These are phyloP conservation scores for Termitomyces sp. DNA, from an alignment of 768 basidiomycete genomes.

Conservation along the genomic window DNA sequence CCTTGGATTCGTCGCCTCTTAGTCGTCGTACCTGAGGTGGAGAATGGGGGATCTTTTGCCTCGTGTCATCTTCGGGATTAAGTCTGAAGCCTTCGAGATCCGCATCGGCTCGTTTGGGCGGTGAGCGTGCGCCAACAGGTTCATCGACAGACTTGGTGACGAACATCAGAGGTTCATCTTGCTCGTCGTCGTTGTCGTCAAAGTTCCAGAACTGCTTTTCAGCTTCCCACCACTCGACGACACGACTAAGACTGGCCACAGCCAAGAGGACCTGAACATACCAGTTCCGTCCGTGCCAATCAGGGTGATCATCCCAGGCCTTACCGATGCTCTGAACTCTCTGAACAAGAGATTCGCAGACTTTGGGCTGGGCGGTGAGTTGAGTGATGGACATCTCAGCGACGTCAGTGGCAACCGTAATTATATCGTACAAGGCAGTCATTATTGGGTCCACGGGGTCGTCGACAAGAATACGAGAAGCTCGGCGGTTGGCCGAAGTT, in stretches of 20 bases:
- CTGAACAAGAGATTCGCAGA: slow-evolving; percentile 84
- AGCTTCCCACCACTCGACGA: slow-evolving; percentile 99
- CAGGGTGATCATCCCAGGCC: slow-evolving; percentile 96
- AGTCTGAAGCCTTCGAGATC: slow-evolving; percentile 44
- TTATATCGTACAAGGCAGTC: slow-evolving; percentile 86
- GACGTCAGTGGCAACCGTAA: slow-evolving; percentile 90
- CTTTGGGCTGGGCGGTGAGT: slow-evolving; percentile 81
- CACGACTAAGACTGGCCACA: slow-evolving; percentile 91
- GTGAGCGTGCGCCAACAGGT: slow-evolving; percentile 23
- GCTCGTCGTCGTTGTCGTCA: slow-evolving; percentile 86
- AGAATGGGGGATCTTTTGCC: slow-evolving; percentile 45
- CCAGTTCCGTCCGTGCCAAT: slow-evolving; percentile 98
- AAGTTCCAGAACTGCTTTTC: slow-evolving; percentile 99
- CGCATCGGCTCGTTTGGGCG: slow-evolving; percentile 36
- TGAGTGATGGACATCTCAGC: slow-evolving; percentile 85
- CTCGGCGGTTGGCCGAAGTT: slow-evolving; percentile 60
- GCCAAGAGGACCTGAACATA: slow-evolving; percentile 96
- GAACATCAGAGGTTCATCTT: slow-evolving; percentile 88
- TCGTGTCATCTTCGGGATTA: slow-evolving; percentile 50
- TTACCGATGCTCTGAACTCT: slow-evolving; percentile 89
- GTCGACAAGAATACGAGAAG: slow-evolving; percentile 80
- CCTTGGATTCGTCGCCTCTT: slow-evolving; percentile 57
- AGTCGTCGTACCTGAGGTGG: slow-evolving; percentile 50
- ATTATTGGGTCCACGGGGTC: slow-evolving; percentile 89
- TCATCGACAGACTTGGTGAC: slow-evolving; percentile 89